Conservation (phyloP, 1,284 basidiomycete species). For the Porodaedalea pini region DNA sequence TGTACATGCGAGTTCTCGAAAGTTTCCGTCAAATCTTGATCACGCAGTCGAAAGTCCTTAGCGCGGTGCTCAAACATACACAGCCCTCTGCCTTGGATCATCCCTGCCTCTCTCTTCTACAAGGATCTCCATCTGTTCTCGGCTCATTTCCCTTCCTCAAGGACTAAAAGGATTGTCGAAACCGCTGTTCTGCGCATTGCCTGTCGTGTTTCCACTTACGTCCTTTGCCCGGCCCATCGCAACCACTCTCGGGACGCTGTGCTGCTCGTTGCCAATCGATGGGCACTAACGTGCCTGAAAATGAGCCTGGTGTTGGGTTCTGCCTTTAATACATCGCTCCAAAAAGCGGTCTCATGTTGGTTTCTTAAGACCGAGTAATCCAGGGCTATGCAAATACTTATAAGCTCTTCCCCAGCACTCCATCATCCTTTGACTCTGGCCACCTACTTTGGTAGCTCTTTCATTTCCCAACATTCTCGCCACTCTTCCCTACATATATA, state of each 20-base stretch:
- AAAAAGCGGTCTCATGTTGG: no score
- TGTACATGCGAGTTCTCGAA: no score
- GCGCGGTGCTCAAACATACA: neutral
- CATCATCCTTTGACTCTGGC: neutral
- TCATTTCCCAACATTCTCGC: slow-evolving; percentile 5
- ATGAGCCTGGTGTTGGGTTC: neutral
- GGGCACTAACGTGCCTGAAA: neutral
- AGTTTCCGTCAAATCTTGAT: no score
- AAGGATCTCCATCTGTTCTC: neutral
- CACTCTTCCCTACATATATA: neutral
- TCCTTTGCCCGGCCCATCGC: neutral
- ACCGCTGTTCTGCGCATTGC: neutral
- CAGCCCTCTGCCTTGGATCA: neutral
- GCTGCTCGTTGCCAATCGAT: no score
- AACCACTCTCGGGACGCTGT: neutral
- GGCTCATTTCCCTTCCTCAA: neutral
- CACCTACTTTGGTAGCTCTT: no score
- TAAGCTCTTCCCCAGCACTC: neutral
- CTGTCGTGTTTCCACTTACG: neutral
- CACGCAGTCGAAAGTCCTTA: no score
- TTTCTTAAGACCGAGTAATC: no score
- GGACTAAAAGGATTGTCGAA: neutral
- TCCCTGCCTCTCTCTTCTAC: neutral
- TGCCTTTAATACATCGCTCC: no score
- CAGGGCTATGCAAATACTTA: no score